Conservation (phyloP, 1,284 basidiomycete genomes). For the Tilletia horrida region DNA sequence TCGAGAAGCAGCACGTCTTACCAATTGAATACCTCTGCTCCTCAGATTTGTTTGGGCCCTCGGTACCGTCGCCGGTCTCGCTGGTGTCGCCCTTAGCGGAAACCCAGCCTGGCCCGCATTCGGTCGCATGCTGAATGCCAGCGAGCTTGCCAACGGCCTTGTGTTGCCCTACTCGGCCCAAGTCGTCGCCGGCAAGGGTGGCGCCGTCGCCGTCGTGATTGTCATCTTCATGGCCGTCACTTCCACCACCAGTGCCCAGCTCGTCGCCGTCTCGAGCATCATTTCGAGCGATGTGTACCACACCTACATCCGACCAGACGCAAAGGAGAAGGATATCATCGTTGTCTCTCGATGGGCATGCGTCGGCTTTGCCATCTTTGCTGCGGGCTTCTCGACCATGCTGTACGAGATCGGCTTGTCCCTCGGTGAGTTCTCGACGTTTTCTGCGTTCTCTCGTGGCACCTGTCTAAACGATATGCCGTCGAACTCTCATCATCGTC, state of each 20-base stretch:
- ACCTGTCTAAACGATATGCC: too few relatives aligned
- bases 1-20: neutral
- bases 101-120: slow-evolving; percentile 44
- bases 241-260: slow-evolving; percentile 41
- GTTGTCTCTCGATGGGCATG: slow-evolving; percentile 32
- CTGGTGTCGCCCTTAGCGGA: slow-evolving; percentile 27
- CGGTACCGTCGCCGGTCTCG: slow-evolving; percentile 42
- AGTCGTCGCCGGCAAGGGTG: slow-evolving; percentile 41
- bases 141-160: slow-evolving; percentile 37
- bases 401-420: slow-evolving; percentile 41
- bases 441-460: too few relatives aligned
- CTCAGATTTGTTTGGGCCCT: slow-evolving; percentile 33
- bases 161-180: slow-evolving; percentile 39
- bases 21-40: slow-evolving; percentile 20
- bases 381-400: slow-evolving; percentile 32
- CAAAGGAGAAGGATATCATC: slow-evolving; percentile 38
- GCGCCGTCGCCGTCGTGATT: slow-evolving; percentile 45
- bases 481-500: too few relatives aligned
- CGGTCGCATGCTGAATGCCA: slow-evolving; percentile 28
- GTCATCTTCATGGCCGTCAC: slow-evolving; percentile 49
- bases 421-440: neutral
- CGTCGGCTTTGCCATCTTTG: slow-evolving; percentile 43
- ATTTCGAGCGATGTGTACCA: slow-evolving; percentile 43
- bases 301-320: slow-evolving; percentile 37
- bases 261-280: slow-evolving; percentile 45